Evolutionary conservation across 23 red algal species (phyloP).

Genomic region (Gracilaria domingensis): DNA sequence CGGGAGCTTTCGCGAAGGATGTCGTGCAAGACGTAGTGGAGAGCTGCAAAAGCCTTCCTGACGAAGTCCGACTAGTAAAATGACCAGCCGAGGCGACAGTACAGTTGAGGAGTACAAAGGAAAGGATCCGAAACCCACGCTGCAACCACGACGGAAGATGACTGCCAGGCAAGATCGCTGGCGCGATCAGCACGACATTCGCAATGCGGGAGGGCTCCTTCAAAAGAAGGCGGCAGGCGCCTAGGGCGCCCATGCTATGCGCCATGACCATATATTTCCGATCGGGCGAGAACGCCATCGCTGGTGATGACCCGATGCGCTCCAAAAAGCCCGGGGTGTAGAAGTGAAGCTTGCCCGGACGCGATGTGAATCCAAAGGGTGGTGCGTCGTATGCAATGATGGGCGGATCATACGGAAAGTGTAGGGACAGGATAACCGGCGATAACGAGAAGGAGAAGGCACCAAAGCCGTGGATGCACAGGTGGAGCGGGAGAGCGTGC

Average conservation of each 20-base stretch:
- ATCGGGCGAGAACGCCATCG: conserved; percentile 21
- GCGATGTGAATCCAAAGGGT: conserved; percentile 77
- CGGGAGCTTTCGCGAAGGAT: not conserved
- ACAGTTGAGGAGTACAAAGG: not conserved
- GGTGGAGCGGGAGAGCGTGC: conserved; percentile 1
- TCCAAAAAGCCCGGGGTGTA: conserved; percentile 58
- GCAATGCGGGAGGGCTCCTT: not conserved
- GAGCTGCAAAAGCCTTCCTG: conserved; percentile 38
- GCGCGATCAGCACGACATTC: conserved; percentile 66
- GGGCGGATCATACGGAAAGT: not conserved
- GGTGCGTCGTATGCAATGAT: conserved; percentile 59
- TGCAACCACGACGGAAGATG: conserved; percentile 31
- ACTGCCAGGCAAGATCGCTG: conserved; percentile 46
- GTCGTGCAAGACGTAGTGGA: conserved; percentile 45
- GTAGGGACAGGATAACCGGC: not conserved
- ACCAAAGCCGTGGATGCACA: conserved; percentile 82
- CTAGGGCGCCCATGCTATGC: conserved; percentile 59
- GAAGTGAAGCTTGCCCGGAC: conserved; percentile 32
- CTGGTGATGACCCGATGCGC: conserved; percentile 21
- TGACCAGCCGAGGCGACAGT: conserved; percentile 20
- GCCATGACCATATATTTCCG: conserved; percentile 51
- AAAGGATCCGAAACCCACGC: conserved; percentile 13
- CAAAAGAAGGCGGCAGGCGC: conserved; percentile 31
- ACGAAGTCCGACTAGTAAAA: conserved; percentile 45
- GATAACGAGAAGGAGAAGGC: conserved; percentile 66